Conservation (phyloP, 208 protist species). For the Entamoeba invadens region DNA sequence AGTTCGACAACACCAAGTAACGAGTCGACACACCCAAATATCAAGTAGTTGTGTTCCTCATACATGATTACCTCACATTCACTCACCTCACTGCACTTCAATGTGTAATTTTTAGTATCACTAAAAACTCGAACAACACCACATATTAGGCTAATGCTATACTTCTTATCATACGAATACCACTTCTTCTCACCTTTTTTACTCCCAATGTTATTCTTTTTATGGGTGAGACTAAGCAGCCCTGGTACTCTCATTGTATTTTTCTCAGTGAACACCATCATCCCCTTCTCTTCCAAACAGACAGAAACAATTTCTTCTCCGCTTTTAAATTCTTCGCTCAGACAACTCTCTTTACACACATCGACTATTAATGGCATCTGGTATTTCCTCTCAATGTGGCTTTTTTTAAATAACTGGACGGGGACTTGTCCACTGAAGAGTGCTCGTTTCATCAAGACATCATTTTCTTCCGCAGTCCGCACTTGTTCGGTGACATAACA, state of each 20-base stretch:
- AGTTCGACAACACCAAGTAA: neutral
- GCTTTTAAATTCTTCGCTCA: neutral
- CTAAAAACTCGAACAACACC: neutral
- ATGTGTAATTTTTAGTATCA: neutral
- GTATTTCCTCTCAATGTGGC: neutral
- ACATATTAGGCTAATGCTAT: neutral
- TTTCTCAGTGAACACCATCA: neutral
- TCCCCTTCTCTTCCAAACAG: neutral
- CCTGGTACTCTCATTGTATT: neutral
- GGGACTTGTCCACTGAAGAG: slow-evolving; percentile 9
- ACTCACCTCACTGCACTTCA: neutral
- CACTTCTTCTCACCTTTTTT: neutral
- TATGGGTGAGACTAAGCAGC: neutral
- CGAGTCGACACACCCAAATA: neutral
- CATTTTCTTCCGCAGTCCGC: neutral
- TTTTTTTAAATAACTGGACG: slow-evolving; percentile 2
- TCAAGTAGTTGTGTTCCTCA: neutral
- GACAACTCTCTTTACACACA: neutral
- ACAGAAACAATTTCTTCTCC: neutral
- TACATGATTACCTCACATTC: neutral
- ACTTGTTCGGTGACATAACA: neutral
- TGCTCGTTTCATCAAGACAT: neutral
- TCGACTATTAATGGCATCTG: neutral
- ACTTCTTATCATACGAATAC: neutral
- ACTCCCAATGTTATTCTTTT: neutral